Percentiles rank a stretch among this genome's conserved stretches.
Evolutionary conservation across 495 filamentous ascomycete species (phyloP).

Genomic region (Penicillium pancosmium): DNA sequence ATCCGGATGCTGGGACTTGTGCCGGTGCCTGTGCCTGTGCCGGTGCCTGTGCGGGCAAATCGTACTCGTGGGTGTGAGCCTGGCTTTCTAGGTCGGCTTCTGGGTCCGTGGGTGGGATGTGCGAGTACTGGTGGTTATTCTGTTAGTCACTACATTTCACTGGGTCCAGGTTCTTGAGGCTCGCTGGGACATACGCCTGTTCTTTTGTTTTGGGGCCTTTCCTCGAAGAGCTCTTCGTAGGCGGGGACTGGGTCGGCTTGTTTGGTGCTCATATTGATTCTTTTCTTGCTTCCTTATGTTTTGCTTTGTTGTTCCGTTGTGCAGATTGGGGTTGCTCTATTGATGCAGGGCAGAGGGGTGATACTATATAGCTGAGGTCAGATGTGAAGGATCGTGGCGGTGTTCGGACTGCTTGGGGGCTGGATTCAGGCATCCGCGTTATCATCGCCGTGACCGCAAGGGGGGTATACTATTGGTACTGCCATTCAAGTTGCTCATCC

Average conservation of each 20-base stretch:
- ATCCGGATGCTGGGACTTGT: not conserved
- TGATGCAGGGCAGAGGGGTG: no score
- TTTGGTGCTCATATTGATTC: not conserved
- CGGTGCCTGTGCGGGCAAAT: not conserved
- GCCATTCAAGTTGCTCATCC: no score
- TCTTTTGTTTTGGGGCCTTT: constrained; percentile 3
- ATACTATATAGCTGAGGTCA: no score
- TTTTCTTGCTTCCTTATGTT: not conserved
- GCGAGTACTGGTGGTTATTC: not conserved
- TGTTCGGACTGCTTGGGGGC: no score
- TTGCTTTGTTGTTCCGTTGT: not conserved
- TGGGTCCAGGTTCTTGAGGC: not conserved
- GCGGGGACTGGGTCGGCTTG: constrained; percentile 4
- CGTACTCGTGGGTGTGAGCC: not conserved
- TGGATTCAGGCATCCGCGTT: no score
- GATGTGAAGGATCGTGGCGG: no score
- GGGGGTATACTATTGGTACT: no score
- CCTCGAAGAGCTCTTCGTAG: constrained; percentile 12
- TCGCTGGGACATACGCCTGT: constrained; percentile 7
- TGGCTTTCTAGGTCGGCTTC: constrained; percentile 3
- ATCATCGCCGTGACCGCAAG: no score
- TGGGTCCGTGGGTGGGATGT: not conserved
- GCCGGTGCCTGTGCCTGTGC: not conserved
- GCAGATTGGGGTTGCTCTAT: not conserved
- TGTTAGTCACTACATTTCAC: not conserved